A percentile compares a stretch with the other conserved stretches of the same genome.
phyloP scores from a whole-genome alignment of 2,329 filamentous ascomycete genomes.

The Penicillium paneum region DNA sequence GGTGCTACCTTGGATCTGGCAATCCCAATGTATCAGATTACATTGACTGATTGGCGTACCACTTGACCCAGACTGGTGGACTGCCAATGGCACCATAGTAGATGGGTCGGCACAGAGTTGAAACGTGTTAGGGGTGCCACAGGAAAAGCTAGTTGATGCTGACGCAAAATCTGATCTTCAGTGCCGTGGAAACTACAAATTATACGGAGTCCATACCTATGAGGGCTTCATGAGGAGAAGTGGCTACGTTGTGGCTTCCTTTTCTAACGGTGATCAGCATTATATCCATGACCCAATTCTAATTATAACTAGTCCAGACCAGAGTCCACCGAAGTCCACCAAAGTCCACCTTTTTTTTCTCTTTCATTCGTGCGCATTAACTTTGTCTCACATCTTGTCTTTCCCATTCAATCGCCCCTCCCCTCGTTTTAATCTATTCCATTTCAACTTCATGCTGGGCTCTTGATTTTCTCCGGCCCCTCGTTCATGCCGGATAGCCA shows the following conservation, averaged over 20 bases:
- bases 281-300: conserved; percentile 9
- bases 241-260: not conserved
- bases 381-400: conserved; percentile 19
- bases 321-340: not conserved
- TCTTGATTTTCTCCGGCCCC: conserved; percentile 14
- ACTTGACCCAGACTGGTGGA: not conserved
- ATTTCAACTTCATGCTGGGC: conserved; percentile 13
- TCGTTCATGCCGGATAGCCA: conserved; percentile 17
- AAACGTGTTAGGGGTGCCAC: conserved; percentile 13
- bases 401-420: conserved; percentile 6
- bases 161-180: conserved; percentile 2
- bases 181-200: not conserved
- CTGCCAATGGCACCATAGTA: conserved; percentile 13
- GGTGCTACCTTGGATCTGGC: conserved; percentile 6
- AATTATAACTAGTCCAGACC: conserved; percentile 20
- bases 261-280: conserved; percentile 13
- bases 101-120: conserved; percentile 6
- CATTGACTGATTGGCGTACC: conserved; percentile 12
- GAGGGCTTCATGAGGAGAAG: not conserved
- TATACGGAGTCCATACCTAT: not conserved
- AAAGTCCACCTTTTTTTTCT: conserved; percentile 19
- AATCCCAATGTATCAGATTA: conserved; percentile 15
- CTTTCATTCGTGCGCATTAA: conserved; percentile 12
- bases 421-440: conserved; percentile 9
- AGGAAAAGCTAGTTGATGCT: conserved; percentile 1